phyloP scores from a whole-genome alignment of 495 filamentous ascomycete species.

The Sabuloglossum arenarium region DNA sequence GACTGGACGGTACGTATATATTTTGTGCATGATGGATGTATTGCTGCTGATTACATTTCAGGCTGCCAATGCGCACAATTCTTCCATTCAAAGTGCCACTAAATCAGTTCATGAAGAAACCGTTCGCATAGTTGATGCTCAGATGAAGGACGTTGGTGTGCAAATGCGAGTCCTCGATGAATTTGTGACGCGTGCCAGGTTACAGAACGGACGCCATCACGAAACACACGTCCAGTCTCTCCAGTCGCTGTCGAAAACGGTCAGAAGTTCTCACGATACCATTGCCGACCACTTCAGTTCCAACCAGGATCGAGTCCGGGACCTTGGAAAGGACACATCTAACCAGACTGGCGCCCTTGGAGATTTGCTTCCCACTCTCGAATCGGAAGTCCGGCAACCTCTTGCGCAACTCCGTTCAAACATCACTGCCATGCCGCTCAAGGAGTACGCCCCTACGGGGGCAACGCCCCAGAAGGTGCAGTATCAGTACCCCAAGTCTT shows the following conservation, averaged over 20 bases:
- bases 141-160: conserved; percentile 62
- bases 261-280: conserved; percentile 46
- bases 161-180: conserved; percentile 82
- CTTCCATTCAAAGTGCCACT: conserved; percentile 57
- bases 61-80: conserved; percentile 59
- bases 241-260: conserved; percentile 33
- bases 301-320: conserved; percentile 36
- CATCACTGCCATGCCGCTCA: conserved; percentile 36
- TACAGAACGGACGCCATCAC: conserved; percentile 59
- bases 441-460: conserved; percentile 68
- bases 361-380: conserved; percentile 34
- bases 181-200: conserved; percentile 67
- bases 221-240: conserved; percentile 41
- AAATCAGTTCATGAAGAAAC: conserved; percentile 85
- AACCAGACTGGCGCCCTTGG: conserved; percentile 29
- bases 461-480: conserved; percentile 57
- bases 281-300: conserved; percentile 43
- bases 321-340: conserved; percentile 41
- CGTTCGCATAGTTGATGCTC: conserved; percentile 70
- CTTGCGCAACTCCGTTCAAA: conserved; percentile 45
- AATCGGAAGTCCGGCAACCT: conserved; percentile 38
- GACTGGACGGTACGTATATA: conserved; percentile 56
- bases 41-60: conserved; percentile 19
- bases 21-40: neutral
- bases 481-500: conserved; percentile 52